A percentile compares a stretch with the other conserved stretches of the same genome.
Evolutionary conservation across 345 rosid species (phyloP).

Genomic region (Arabidopsis suecica): DNA sequence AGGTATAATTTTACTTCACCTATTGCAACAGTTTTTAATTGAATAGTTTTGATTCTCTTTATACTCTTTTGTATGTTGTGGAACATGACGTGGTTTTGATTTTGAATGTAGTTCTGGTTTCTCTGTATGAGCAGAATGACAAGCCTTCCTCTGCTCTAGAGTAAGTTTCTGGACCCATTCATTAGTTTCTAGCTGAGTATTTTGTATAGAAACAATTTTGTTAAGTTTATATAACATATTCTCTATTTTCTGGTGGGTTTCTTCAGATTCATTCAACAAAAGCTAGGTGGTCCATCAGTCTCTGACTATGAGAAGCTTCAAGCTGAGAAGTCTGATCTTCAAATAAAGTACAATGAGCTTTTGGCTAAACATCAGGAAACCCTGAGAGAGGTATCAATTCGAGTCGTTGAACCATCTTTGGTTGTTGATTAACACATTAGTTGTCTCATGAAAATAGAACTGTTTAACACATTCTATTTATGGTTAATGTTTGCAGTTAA

Average conservation of each 20-base stretch:
- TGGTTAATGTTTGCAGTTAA: conserved; percentile 33
- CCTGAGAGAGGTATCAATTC: conserved; percentile 63
- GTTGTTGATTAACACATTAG: background rate
- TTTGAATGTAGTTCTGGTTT: conserved; percentile 66
- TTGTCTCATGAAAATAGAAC: background rate
- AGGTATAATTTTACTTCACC: conserved; percentile 49
- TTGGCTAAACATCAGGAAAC: conserved; percentile 68
- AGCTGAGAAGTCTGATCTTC: conserved; percentile 76
- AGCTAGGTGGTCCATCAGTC: conserved; percentile 77
- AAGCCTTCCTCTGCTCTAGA: conserved; percentile 91
- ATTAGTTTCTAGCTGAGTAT: conserved; percentile 9
- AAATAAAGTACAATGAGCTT: conserved; percentile 69
- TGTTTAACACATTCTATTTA: background rate
- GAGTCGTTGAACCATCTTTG: background rate
- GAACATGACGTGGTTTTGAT: background rate
- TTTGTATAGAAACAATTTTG: background rate
- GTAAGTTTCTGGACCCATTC: conserved; percentile 54
- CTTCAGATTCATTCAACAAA: conserved; percentile 80
- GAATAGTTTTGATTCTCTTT: background rate
- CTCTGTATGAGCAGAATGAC: conserved; percentile 90
- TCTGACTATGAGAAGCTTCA: conserved; percentile 86
- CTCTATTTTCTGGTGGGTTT: conserved; percentile 8
- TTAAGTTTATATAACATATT: background rate
- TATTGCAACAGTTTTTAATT: background rate
- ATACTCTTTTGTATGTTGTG: conserved; percentile 3